Base-by-base conservation (phyloP, 768 basidiomycete species). In the Lanmaoa pseudosensibilis region DNA sequence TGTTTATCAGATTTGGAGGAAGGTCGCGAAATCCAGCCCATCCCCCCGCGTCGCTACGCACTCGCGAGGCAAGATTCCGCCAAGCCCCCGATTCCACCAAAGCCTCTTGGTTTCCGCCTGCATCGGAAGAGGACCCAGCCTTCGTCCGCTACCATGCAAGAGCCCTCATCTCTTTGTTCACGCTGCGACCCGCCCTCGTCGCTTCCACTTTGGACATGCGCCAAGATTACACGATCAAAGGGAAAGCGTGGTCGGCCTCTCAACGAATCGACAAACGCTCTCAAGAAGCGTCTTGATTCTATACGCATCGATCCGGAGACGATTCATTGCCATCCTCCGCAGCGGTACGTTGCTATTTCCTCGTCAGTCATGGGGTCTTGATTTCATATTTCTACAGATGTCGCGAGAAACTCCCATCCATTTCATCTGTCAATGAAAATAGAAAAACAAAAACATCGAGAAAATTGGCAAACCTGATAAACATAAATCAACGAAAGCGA, bases 181-280 rank as follows among this genome's bases (percentile, higher is more conserved):
- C 25, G 39, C 19, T 61, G 55, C 46, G 55, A 58, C 46, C 46
- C 40, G n/a, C 25, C 34, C 25, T 50, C 50, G 19, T 46, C 27
- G 18, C 45, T 30, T 21, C 62, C 61, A 13, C 47, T 63, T 39
- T 59, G 57, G 51, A 51, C 57, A 1, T 63, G 61, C n/a, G 47
- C 62, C 51, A 63, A 63, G 41, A 63, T 63, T n/a, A 50, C 54
- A 21, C 34, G 54, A 44, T 59, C 61, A 23, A 45, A n/a, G n/a
- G 40, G 11, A 40, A 63, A 58, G 50, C 49, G 19, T 11, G 41
- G 55, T 30, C 50, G 52, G 3, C 19, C 36, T 18, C 19, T 23
- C 33, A 21, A 27, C 11, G 50, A 18, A 34, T 46, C 51, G 21
- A 62, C 25, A 3, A 62, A 38, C 43, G 40, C 30, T 39, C 55